Conservation (phyloP, 352 stramenopile genomes). For the Globisporangium carolinianum region DNA sequence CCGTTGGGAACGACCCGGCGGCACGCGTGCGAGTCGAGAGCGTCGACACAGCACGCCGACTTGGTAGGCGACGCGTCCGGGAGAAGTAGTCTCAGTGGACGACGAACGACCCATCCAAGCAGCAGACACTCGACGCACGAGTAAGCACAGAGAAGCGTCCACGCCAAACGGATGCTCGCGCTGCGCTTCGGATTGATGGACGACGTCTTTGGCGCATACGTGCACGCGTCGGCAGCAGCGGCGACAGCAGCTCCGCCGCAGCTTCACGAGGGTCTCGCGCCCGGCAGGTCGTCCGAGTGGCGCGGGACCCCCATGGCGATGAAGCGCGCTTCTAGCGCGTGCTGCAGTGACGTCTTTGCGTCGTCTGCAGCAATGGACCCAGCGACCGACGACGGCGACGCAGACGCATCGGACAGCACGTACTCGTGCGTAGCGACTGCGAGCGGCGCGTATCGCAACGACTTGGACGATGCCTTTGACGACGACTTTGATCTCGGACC, state of each 20-base stretch:
- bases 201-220: background rate
- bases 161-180: conserved; percentile 3
- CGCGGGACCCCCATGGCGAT: background rate
- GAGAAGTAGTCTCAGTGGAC: conserved; percentile 19
- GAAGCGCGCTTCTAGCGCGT: background rate
- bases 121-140: background rate
- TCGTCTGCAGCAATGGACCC: background rate
- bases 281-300: conserved; percentile 2
- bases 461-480: background rate
- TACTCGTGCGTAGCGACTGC: no score
- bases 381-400: conserved; percentile 1
- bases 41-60: background rate
- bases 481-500: conserved; percentile 27
- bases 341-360: background rate
- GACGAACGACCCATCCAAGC: background rate
- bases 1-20: background rate
- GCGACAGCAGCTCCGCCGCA: conserved; percentile 7
- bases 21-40: background rate
- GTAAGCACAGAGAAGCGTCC: background rate
- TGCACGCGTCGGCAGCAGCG: background rate
- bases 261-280: background rate
- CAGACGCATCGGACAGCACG: background rate
- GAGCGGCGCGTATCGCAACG: background rate
- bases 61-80: conserved; percentile 4
- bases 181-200: conserved; percentile 9